Evolutionary conservation across 2,329 filamentous ascomycete genomes (phyloP), one percentile per base, ranked within the genome.

Genomic region (Ceratocystis colombiana): DNA sequence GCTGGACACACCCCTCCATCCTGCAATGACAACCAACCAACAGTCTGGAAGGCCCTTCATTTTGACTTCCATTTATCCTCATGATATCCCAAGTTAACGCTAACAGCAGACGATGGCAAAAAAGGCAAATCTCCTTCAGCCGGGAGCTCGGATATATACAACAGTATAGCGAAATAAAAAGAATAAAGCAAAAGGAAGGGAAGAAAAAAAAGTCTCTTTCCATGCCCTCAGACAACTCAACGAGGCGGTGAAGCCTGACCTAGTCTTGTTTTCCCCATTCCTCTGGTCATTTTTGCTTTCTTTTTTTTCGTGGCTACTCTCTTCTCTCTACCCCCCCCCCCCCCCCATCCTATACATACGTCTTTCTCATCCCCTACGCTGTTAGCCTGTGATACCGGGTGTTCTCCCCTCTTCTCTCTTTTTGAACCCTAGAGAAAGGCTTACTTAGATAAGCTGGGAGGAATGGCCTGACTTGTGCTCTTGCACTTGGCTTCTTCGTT

Each of bases 171-270:
- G 12, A 10, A 25, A 25, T 22, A 30, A 28, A 20, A 7, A 20
- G 46, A 20, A 22, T 12, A 10, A 22, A 50, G 46, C 46, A 12
- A 20, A n/a, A 50, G 17, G n/a, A 59, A 33, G 53, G 33, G 22
- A 25, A 5, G n/a, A 33, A 33, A 5, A 57, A 57, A 20, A n/a
- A n/a, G 33, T 17, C 25, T 33, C 53, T 30, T 57, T 30, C 53
- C 15, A 30, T 15, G 53, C 25, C 53, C 53, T 57, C 53, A 59
- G 53, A 59, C 53, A 59, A 59, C 28, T 59, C 25, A 30, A 30
- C 53, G 53, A 59, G 53, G 53, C 53, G 53, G 53, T 59, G 53
- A 59, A 59, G 53, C 53, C 53, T 20, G n/a, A 59, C 53, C 53
- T 59, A 30, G 53, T 59, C 28, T 59, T 59, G 53, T 59, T 59